Percentiles rank a stretch among this genome's conserved stretches.
phyloP scores from a whole-genome alignment of 345 rosid genomes.

The Eucalyptus coolabah region DNA sequence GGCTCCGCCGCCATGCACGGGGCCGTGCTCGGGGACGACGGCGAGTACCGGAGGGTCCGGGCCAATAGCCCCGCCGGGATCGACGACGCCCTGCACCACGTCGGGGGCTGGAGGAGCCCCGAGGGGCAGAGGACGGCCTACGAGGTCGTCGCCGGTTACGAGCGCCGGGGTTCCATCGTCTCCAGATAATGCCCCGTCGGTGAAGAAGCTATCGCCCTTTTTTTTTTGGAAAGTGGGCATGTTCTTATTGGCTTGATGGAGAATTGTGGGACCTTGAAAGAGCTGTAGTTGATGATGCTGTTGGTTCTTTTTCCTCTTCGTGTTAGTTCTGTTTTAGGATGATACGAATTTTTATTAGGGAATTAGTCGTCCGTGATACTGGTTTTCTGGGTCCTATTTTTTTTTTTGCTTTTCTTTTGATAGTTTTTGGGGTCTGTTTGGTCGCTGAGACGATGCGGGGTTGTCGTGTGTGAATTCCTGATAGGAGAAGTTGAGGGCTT shows the following conservation, averaged over 20 bases:
- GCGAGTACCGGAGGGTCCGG: constrained; percentile 42
- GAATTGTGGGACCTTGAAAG: no score
- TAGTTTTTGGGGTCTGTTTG: background rate
- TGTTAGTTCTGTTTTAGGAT: background rate
- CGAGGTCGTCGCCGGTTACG: constrained; percentile 52
- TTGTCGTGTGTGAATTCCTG: background rate
- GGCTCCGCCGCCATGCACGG: constrained; percentile 79
- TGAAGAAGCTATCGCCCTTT: background rate
- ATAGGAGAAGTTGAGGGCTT: background rate
- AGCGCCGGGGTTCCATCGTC: constrained; percentile 64
- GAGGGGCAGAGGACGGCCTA: constrained; percentile 46
- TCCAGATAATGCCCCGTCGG: constrained; percentile 87
- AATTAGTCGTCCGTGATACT: background rate
- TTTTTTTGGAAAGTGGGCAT: no score
- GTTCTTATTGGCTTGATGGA: no score
- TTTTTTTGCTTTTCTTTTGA: background rate
- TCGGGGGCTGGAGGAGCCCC: constrained; percentile 45
- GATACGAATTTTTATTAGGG: background rate
- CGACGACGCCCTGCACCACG: constrained; percentile 50
- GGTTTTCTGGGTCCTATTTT: background rate
- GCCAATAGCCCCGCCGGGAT: constrained; percentile 58
- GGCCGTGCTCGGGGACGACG: constrained; percentile 59
- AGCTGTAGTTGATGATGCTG: no score
- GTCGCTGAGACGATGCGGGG: background rate
- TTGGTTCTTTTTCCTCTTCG: background rate